These are phyloP conservation scores for Puya raimondii DNA, from an alignment of 176 grass and related monocot species.

Conservation along the genomic window DNA sequence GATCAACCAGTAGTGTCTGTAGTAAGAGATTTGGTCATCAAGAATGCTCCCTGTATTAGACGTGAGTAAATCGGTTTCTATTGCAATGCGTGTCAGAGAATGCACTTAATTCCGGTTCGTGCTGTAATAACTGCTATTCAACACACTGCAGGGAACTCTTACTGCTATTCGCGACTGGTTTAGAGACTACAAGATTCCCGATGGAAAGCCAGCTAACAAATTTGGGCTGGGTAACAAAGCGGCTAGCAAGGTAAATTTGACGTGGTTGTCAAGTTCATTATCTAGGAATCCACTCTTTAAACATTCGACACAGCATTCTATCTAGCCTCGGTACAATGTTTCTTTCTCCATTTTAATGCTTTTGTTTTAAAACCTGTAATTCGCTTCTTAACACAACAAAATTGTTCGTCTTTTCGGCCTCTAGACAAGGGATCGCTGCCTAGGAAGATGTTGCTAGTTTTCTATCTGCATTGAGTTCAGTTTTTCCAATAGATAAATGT, in stretches of 20 bases:
- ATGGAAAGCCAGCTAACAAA: constrained; percentile 90
- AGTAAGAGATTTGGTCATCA: no score
- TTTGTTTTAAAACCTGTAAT: not conserved
- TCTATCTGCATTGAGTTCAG: not conserved
- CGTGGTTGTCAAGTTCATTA: constrained; percentile 1
- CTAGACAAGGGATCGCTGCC: not conserved
- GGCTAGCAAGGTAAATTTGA: constrained; percentile 60
- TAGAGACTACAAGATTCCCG: constrained; percentile 99
- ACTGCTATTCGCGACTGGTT: constrained; percentile 97
- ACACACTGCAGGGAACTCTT: constrained; percentile 61
- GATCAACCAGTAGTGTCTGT: no score
- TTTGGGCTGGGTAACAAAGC: constrained; percentile 92
- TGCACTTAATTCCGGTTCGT: not conserved
- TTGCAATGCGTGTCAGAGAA: not conserved
- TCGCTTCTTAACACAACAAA: not conserved
- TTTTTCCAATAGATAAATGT: not conserved
- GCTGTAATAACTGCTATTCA: constrained; percentile 18
- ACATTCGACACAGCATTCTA: not conserved
- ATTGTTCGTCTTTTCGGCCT: no score
- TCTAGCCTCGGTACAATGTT: not conserved
- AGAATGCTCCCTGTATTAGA: not conserved
- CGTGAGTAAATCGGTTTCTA: not conserved
- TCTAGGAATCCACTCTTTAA: not conserved
- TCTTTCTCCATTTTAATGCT: not conserved
- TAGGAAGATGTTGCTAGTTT: not conserved